These are phyloP conservation scores for Phytopythium litorale DNA, from an alignment of 352 stramenopile genomes.

Conservation along the genomic window DNA sequence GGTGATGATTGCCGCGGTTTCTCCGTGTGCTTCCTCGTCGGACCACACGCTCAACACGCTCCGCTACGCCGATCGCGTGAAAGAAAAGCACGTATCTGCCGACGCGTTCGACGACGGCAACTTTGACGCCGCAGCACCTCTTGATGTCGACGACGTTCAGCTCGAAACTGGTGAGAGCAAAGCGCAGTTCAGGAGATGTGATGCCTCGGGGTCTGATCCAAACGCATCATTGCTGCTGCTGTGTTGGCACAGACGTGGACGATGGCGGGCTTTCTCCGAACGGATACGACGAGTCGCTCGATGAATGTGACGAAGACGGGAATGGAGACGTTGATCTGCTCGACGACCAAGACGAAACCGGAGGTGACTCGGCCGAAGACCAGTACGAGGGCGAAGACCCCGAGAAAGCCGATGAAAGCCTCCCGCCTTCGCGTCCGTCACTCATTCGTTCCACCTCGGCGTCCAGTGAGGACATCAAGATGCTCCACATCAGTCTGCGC, in stretches of 20 bases:
- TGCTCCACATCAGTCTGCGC: slow-evolving; percentile 48
- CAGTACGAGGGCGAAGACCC: slow-evolving; percentile 10
- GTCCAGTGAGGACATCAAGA: slow-evolving; percentile 58
- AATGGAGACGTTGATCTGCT: slow-evolving; percentile 11
- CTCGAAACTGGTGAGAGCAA: slow-evolving; percentile 42
- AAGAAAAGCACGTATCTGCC: slow-evolving; percentile 90
- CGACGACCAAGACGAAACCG: slow-evolving; percentile 7
- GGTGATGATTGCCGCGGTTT: slow-evolving; percentile 96
- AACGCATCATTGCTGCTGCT: neutral
- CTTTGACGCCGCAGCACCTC: slow-evolving; percentile 16
- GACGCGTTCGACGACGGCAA: slow-evolving; percentile 55
- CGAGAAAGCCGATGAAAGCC: slow-evolving; percentile 1
- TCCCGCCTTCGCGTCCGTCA: slow-evolving; percentile 1
- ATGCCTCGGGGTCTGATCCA: neutral
- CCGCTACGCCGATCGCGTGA: slow-evolving; percentile 96
- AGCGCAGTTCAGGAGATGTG: neutral
- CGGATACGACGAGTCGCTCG: slow-evolving; percentile 20
- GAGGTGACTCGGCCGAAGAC: slow-evolving; percentile 13
- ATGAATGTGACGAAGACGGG: slow-evolving; percentile 23
- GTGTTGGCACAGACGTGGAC: slow-evolving; percentile 21
- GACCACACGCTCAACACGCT: slow-evolving; percentile 98
- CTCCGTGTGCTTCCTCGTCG: slow-evolving; percentile 89
- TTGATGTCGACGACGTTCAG: slow-evolving; percentile 57
- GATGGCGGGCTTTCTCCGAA: slow-evolving; percentile 22
- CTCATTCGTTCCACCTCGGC: slow-evolving; percentile 1